Conservation (phyloP, 164 flowering plant genomes). For the Macadamia integrifolia region DNA sequence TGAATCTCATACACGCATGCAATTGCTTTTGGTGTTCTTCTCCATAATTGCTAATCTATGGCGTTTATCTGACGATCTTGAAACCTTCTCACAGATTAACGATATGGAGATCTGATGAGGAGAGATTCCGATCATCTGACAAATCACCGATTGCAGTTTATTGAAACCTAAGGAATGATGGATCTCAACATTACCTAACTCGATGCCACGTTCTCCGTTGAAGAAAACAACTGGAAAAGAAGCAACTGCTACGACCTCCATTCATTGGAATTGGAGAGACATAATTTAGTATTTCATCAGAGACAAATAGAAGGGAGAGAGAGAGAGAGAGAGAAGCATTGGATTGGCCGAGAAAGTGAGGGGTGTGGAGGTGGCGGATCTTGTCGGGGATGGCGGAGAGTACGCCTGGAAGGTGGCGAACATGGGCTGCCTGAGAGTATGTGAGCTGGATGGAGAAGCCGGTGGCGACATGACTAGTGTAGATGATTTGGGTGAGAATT, state of each 20-base stretch:
- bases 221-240: constrained; percentile 46
- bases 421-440: too few species aligned
- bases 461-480: too few species aligned
- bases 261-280: not conserved
- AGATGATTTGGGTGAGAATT: too few species aligned
- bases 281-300: too few species aligned
- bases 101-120: constrained; percentile 52
- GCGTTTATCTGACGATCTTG: constrained; percentile 13
- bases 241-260: not conserved
- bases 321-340: too few species aligned
- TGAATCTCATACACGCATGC: constrained; percentile 73
- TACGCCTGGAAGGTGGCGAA: too few species aligned
- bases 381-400: too few species aligned
- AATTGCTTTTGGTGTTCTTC: constrained; percentile 52
- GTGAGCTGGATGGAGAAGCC: too few species aligned
- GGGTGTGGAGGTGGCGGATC: too few species aligned
- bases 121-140: constrained; percentile 46
- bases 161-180: constrained; percentile 28
- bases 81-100: constrained; percentile 18
- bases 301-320: too few species aligned
- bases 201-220: constrained; percentile 53
- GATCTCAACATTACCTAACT: constrained; percentile 37
- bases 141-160: constrained; percentile 28
- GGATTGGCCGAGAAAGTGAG: too few species aligned
- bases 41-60: constrained; percentile 32